Percentiles rank a stretch among this genome's conserved stretches.
These are phyloP conservation scores for Bombardia bombarda DNA, from an alignment of 495 filamentous ascomycete genomes.

Conservation along the genomic window DNA sequence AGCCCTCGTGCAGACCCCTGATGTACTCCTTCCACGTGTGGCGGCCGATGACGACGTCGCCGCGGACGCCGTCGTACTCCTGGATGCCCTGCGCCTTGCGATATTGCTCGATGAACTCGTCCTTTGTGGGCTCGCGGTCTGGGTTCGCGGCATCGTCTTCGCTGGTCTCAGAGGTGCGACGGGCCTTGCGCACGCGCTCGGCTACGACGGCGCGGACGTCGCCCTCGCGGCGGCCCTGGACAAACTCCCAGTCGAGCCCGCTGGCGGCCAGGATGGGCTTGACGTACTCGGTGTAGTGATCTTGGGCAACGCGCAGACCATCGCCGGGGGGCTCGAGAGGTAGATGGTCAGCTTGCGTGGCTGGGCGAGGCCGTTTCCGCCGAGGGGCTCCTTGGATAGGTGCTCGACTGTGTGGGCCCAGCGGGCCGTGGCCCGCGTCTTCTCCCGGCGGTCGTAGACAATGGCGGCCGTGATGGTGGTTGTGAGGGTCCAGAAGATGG, in stretches of 20 bases:
- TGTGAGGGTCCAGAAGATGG: slow-evolving; percentile 81
- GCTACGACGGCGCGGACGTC: slow-evolving; percentile 78
- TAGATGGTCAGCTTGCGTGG: slow-evolving; percentile 83
- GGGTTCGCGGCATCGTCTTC: slow-evolving; percentile 36
- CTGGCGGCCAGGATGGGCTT: slow-evolving; percentile 88
- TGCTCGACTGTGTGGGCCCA: slow-evolving; percentile 87
- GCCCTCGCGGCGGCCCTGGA: slow-evolving; percentile 83
- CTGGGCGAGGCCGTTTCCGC: slow-evolving; percentile 47
- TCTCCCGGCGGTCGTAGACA: slow-evolving; percentile 86
- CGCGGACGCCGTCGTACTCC: slow-evolving; percentile 64
- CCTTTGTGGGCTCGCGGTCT: slow-evolving; percentile 35
- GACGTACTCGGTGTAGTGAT: slow-evolving; percentile 92
- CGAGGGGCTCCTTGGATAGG: slow-evolving; percentile 67
- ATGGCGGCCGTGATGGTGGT: slow-evolving; percentile 68
- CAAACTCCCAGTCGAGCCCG: slow-evolving; percentile 87
- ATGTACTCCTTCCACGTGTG: slow-evolving; percentile 98
- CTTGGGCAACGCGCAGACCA: slow-evolving; percentile 69
- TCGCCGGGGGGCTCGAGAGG: slow-evolving; percentile 81
- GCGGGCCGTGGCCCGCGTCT: slow-evolving; percentile 70
- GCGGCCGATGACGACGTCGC: slow-evolving; percentile 83
- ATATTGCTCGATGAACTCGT: slow-evolving; percentile 48
- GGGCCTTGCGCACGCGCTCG: slow-evolving; percentile 64
- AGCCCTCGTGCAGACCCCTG: slow-evolving; percentile 87
- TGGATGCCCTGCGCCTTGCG: slow-evolving; percentile 53
- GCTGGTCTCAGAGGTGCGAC: slow-evolving; percentile 57